Evolutionary conservation across 2,329 filamentous ascomycete genomes (phyloP).

Genomic region (Huntiella savannae): DNA sequence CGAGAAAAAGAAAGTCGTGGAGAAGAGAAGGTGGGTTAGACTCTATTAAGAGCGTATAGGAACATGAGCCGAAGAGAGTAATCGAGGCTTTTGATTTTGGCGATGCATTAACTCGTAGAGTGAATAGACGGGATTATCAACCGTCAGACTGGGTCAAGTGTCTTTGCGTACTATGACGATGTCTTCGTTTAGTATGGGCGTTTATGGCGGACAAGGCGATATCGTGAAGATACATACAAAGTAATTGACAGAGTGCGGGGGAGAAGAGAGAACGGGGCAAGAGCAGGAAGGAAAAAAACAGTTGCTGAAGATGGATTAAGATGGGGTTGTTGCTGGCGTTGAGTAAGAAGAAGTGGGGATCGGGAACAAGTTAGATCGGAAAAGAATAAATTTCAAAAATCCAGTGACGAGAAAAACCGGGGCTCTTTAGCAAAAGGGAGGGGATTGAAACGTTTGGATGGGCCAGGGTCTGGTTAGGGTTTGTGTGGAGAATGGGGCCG

Average conservation of each 20-base stretch:
- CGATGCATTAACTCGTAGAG: conserved; percentile 34
- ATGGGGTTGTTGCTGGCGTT: not conserved
- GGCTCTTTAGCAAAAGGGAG: not conserved
- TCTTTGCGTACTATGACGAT: conserved; percentile 11
- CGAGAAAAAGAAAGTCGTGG: conserved; percentile 8
- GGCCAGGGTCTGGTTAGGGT: not conserved
- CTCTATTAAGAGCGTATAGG: conserved; percentile 12
- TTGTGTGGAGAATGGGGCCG: too few species aligned
- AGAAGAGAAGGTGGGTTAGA: conserved; percentile 16
- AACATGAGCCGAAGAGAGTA: conserved; percentile 21
- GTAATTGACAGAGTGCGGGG: conserved; percentile 7
- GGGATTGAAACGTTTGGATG: conserved; percentile 8
- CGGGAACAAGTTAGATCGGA: not conserved
- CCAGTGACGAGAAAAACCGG: not conserved
- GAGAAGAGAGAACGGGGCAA: too few species aligned
- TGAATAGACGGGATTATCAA: conserved; percentile 40
- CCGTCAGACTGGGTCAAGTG: conserved; percentile 47
- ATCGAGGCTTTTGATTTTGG: conserved; percentile 32
- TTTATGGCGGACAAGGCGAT: conserved; percentile 68
- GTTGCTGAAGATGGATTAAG: not conserved
- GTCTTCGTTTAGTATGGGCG: conserved; percentile 10
- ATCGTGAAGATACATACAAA: conserved; percentile 97
- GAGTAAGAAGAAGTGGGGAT: conserved; percentile 1
- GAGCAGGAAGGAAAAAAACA: conserved; percentile 4
- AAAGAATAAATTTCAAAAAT: not conserved